These are phyloP conservation scores for Rhodotorula toruloides DNA, from an alignment of 768 basidiomycete species.

Conservation along the genomic window DNA sequence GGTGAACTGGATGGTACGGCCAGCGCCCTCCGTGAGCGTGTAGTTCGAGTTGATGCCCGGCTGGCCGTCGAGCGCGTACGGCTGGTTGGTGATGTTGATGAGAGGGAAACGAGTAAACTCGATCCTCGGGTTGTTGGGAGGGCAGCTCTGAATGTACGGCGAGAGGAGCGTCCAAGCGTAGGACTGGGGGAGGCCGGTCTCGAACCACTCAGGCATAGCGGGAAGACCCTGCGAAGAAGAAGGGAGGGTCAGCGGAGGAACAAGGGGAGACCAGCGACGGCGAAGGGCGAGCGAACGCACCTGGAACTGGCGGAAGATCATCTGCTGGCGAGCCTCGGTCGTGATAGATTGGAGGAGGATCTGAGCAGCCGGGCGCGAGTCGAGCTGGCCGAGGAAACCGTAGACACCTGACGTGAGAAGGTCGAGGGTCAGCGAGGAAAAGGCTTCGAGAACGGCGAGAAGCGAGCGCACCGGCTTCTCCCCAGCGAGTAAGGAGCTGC, in stretches of 20 bases:
- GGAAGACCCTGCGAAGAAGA: constrained; percentile 26
- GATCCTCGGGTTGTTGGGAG: constrained; percentile 26
- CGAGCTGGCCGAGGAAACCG: constrained; percentile 62
- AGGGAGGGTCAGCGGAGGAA: constrained; percentile 52
- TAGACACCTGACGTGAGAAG: constrained; percentile 56
- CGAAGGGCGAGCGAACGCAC: constrained; percentile 51
- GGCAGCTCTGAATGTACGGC: constrained; percentile 55
- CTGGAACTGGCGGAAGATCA: constrained; percentile 61
- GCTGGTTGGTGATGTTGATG: constrained; percentile 50
- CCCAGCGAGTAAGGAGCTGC: constrained; percentile 52
- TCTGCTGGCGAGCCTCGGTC: constrained; percentile 62
- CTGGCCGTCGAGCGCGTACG: constrained; percentile 43
- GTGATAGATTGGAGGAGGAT: constrained; percentile 58
- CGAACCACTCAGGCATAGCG: constrained; percentile 46
- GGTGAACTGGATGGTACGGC: constrained; percentile 51
- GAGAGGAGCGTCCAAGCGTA: constrained; percentile 62
- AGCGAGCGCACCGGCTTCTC: constrained; percentile 55
- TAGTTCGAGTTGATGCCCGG: constrained; percentile 57
- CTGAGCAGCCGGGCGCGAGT: constrained; percentile 56
- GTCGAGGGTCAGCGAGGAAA: neutral
- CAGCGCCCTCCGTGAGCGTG: constrained; percentile 53
- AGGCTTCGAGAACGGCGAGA: constrained; percentile 60
- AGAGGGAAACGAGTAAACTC: constrained; percentile 52
- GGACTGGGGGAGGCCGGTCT: constrained; percentile 57
- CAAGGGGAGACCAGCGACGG: too few species aligned